These are phyloP conservation scores for Vachellia pachyceras DNA, from an alignment of 306 rosid species.

Conservation along the genomic window DNA sequence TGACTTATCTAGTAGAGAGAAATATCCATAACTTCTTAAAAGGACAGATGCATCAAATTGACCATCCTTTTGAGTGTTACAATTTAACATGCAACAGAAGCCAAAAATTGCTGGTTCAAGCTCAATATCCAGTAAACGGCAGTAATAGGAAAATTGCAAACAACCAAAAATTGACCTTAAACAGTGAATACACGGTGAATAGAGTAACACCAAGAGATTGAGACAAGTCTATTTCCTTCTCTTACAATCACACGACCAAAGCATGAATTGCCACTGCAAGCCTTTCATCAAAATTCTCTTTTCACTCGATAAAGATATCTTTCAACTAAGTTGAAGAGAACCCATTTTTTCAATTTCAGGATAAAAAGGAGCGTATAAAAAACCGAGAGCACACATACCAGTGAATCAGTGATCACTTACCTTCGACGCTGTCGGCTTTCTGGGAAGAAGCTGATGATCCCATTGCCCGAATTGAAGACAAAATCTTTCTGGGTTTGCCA, in stretches of 20 bases:
- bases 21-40: not conserved
- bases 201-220: not conserved
- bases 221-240: not conserved
- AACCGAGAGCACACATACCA: slow-evolving; percentile 13
- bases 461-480: slow-evolving; percentile 62
- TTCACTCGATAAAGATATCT: not conserved
- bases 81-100: not conserved
- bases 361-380: not conserved
- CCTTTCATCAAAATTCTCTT: not conserved
- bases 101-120: not conserved
- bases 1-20: not conserved
- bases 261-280: not conserved
- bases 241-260: not conserved
- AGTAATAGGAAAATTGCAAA: not conserved
- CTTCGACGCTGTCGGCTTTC: slow-evolving; percentile 59
- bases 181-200: not conserved
- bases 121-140: not conserved
- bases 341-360: not conserved
- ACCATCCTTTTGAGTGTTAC: not conserved
- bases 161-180: not conserved
- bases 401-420: slow-evolving; percentile 27
- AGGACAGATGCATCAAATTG: not conserved
- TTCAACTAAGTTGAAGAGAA: slow-evolving; percentile 4
- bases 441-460: slow-evolving; percentile 84
- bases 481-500: slow-evolving; percentile 46